Evolutionary conservation across 441 rosid genomes (phyloP), one percentile per base, ranked within the genome.

Genomic region (Croton setiger): DNA sequence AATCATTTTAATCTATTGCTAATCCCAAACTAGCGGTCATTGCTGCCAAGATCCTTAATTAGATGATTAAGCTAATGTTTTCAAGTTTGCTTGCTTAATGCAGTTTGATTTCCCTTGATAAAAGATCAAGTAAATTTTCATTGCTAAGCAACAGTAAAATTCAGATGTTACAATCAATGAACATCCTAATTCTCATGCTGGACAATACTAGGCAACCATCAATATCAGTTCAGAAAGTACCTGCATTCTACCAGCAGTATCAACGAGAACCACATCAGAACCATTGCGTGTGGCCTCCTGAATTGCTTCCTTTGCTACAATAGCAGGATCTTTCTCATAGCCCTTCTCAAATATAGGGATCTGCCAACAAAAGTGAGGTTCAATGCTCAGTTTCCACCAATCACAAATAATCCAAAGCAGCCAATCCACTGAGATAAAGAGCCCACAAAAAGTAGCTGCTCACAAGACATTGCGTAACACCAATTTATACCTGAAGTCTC

Each of bases 241-340:
- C 93, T 95, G 99, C 97, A 92, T 95, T 69, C 99, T 83, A 71
- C 99, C 99, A 70, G 99, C 99, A 15, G 99, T 94, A 80, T 94
- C 99, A 69, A 92, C 98, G 76, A 94, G 97, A 74, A 94, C 95
- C 67, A 92, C 99, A 76, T 94, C 99, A 18, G 97, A 85, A 60
- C 94, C 97, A 78, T 83, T 86, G 57, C 84, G 88, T 31, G 86
- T 74, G 49, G 97, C 98, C 83, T 90, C 97, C 72, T 92, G 90
- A 61, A 94, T 94, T 63, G 99, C 98, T 84, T 94, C 99, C 83
- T 94, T 92, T 4, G 99, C 99, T 49, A 94, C 98, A 68, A 85
- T 73, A n/a, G 99, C 98, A 67, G 99, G 98, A 87, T 95, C 97
- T 82, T 92, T 95, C 75, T 90, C 98, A 47, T 92, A 92, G 17